phyloP scores from a whole-genome alignment of 768 basidiomycete genomes.

The Galerina marginata region DNA sequence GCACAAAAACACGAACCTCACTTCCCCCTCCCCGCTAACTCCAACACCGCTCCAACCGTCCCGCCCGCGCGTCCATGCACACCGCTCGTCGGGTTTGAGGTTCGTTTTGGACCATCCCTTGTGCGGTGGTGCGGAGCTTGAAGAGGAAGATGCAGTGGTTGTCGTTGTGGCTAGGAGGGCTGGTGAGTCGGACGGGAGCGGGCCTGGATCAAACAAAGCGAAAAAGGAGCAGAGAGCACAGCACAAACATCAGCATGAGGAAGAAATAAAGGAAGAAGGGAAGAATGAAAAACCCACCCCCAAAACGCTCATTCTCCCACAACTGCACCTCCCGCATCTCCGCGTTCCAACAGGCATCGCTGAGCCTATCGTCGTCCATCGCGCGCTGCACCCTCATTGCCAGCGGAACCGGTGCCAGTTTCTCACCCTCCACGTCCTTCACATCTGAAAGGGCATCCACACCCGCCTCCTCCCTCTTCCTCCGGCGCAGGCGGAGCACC shows the following conservation, averaged over 20 bases:
- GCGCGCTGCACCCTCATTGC: conserved; percentile 42
- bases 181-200: conserved; percentile 12
- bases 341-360: conserved; percentile 66
- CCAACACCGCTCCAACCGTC: conserved; percentile 72
- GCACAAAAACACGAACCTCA: conserved; percentile 79
- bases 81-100: conserved; percentile 52
- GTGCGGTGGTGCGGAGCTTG: not conserved
- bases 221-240: no score
- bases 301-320: conserved; percentile 82
- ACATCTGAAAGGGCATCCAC: no score
- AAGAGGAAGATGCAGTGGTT: not conserved
- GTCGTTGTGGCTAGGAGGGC: not conserved
- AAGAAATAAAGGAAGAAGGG: not conserved
- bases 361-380: conserved; percentile 69
- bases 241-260: no score
- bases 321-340: conserved; percentile 74
- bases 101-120: conserved; percentile 51
- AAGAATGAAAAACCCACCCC: conserved; percentile 19
- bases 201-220: not conserved
- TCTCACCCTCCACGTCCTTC: no score
- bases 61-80: conserved; percentile 71
- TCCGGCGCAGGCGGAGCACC: no score
- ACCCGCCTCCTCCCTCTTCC: no score
- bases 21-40: conserved; percentile 46
- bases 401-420: conserved; percentile 9